phyloP scores from a whole-genome alignment of 306 rosid genomes.

The Clitoria ternatea region DNA sequence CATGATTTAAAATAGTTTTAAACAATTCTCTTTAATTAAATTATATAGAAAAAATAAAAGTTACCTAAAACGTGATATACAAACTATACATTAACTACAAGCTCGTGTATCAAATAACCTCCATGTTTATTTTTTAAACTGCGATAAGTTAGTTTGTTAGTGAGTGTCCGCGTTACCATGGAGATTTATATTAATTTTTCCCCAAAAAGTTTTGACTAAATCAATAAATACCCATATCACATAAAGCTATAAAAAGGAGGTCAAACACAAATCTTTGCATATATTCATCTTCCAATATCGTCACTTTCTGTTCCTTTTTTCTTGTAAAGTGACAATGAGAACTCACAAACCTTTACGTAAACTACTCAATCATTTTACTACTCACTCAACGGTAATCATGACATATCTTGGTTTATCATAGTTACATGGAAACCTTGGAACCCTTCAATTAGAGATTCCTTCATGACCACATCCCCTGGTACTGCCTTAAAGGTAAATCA shows the following conservation, averaged over 20 bases:
- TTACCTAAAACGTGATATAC: no score
- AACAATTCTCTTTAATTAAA: no score
- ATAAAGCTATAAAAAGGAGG: neutral
- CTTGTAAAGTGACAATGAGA: neutral
- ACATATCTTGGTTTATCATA: neutral
- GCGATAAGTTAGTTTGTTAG: no score
- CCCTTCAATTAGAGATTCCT: neutral
- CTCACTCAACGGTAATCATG: neutral
- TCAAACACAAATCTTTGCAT: slow-evolving; percentile 27
- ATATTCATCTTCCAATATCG: slow-evolving; percentile 21
- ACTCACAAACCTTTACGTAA: neutral
- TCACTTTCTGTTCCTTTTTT: no score
- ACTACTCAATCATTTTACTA: neutral
- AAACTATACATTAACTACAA: no score
- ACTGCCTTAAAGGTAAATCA: neutral
- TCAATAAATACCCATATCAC: neutral
- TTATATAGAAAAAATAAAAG: no score
- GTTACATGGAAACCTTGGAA: slow-evolving; percentile 5
- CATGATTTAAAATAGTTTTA: no score
- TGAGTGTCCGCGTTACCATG: neutral
- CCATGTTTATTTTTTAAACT: neutral
- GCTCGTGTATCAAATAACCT: no score
- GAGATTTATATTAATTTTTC: neutral
- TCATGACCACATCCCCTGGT: slow-evolving; percentile 11
- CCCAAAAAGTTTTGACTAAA: neutral